Base-by-base conservation (phyloP, 495 filamentous ascomycete genomes). In the Lasiosphaeris hirsuta region DNA sequence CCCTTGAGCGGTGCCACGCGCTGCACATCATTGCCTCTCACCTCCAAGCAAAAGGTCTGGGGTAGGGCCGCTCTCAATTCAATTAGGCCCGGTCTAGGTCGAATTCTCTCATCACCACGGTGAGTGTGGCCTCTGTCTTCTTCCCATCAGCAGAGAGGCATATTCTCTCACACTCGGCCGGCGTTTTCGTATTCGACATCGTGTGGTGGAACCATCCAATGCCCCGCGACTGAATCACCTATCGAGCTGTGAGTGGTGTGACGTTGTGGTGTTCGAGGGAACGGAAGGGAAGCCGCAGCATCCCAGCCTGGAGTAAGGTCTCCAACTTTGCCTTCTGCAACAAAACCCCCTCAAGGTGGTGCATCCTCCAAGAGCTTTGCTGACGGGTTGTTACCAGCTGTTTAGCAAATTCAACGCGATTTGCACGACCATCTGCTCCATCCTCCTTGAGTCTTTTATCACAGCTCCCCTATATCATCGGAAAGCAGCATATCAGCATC, bases 401-500 rank as follows among this genome's bases (percentile, higher is more conserved):
- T 15, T 19, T 18, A 14, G 19, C 53, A 34, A 5, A 30, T 30
- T 30, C 5, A 30, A 30, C 23, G 5, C 23, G 23, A 30, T 30
- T 30, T 30, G 23, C 23, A 5, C 23, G 23, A 5, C 23, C 23
- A 30, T 30, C 23, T 30, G 23, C 23, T 30, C 23, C 35, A 13
- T 34, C 39, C 8, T 18, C 33, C 40, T 10, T 18, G 30, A 14
- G 40, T 15, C 45, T 49, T 13, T 41, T 8, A 30, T 17, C 9
- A 3, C 51, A 13, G 34, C 18, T n/a, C 5, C 19, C 36, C 50
- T 17, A 37, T 37, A 45, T 36, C 52, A 50, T 46, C 50, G n/a
- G 40, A 46, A 11, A 51, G 43, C 56, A 54, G 55, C 14, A 36
- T 48, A 48, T 42, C 14, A 41, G 36, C 43, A 50, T 54, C 37